phyloP scores from a whole-genome alignment of 164 flowering plant species.

The Chimonanthus praecox region DNA sequence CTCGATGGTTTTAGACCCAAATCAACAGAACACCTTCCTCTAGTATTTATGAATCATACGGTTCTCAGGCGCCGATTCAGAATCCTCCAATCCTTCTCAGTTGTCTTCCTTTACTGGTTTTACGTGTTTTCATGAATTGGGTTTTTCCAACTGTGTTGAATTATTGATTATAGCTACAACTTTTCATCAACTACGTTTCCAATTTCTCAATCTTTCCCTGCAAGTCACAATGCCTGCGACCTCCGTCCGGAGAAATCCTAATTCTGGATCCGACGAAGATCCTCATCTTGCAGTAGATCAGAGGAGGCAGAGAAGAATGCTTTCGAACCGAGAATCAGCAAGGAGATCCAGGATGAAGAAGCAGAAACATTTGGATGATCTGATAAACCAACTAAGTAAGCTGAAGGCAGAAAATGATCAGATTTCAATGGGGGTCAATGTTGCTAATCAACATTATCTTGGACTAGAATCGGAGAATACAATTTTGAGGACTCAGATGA shows the following conservation, averaged over 20 bases:
- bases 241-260: background rate
- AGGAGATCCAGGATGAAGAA: conserved; percentile 58
- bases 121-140: conserved; percentile 48
- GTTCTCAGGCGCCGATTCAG: conserved; percentile 39
- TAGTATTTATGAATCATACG: conserved; percentile 26
- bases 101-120: conserved; percentile 72
- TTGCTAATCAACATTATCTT: conserved; percentile 6
- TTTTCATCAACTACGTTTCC: background rate
- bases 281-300: conserved; percentile 28
- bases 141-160: background rate
- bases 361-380: conserved; percentile 51
- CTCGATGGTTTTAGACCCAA: background rate
- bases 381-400: conserved; percentile 28
- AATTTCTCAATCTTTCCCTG: background rate
- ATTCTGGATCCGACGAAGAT: conserved; percentile 23
- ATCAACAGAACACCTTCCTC: conserved; percentile 1
- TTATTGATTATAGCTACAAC: background rate
- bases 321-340: conserved; percentile 63
- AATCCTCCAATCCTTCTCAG: conserved; percentile 64
- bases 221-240: background rate
- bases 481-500: conserved; percentile 30
- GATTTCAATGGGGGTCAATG: conserved; percentile 12
- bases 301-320: conserved; percentile 55
- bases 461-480: conserved; percentile 36
- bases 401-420: conserved; percentile 29